Conservation (phyloP, 805 yeast species). For the Ogataea nonfermentans region DNA sequence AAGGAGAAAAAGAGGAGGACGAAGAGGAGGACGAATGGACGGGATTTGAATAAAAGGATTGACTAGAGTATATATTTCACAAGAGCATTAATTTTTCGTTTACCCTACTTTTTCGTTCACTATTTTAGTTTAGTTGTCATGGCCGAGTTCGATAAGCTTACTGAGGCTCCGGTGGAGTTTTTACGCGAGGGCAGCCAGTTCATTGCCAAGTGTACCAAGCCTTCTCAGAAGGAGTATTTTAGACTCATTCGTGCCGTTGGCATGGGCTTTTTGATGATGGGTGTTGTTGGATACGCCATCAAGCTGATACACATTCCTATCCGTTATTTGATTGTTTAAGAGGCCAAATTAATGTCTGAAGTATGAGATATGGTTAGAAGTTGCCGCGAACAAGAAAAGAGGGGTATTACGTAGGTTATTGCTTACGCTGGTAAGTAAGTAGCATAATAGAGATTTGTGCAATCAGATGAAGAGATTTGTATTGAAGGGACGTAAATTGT, state of each 20-base stretch:
- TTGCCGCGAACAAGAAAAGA: no score
- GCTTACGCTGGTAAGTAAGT: neutral
- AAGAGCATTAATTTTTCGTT: slow-evolving; percentile 10
- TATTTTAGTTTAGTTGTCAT: slow-evolving; percentile 18
- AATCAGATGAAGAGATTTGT: neutral
- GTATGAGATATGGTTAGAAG: no score
- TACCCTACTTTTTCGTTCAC: slow-evolving; percentile 14
- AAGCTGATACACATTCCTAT: slow-evolving; percentile 94
- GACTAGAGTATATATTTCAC: slow-evolving; percentile 1
- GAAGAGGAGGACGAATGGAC: slow-evolving; percentile 30
- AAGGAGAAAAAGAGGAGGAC: slow-evolving; percentile 29
- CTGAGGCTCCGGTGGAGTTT: slow-evolving; percentile 89
- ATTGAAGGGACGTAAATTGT: neutral
- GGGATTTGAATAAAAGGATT: slow-evolving; percentile 26
- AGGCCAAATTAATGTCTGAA: neutral
- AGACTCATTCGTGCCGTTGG: slow-evolving; percentile 95
- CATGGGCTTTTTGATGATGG: slow-evolving; percentile 95
- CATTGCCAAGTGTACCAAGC: slow-evolving; percentile 89
- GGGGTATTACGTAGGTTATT: neutral
- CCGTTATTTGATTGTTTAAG: slow-evolving; percentile 87
- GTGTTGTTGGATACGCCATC: slow-evolving; percentile 93
- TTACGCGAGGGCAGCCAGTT: slow-evolving; percentile 89
- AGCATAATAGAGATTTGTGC: no score
- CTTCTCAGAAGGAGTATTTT: slow-evolving; percentile 82
- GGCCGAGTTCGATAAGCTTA: slow-evolving; percentile 60